Evolutionary conservation across 129 eudicot species (phyloP).

Genomic region (Solidago caesia): DNA sequence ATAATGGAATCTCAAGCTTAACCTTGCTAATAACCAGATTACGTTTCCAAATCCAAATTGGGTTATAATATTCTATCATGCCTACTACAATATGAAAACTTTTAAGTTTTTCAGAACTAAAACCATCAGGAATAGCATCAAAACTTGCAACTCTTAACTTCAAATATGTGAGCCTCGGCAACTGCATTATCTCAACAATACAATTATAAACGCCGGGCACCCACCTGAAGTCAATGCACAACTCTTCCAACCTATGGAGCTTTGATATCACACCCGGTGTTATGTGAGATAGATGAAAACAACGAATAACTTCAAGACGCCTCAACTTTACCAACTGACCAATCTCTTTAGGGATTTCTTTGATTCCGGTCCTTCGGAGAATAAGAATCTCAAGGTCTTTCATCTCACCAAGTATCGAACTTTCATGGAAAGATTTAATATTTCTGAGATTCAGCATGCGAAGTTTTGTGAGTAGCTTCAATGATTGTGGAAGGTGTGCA

Average conservation of each 20-base stretch:
- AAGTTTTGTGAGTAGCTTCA: too few relatives aligned
- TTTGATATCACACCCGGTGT: background rate
- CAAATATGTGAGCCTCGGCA: background rate
- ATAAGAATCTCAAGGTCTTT: constrained; percentile 10
- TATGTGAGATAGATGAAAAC: background rate
- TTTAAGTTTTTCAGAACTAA: background rate
- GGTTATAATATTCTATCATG: too few relatives aligned
- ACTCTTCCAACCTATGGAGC: background rate
- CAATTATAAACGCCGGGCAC: background rate
- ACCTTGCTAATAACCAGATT: background rate
- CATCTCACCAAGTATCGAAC: constrained; percentile 2
- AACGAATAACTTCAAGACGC: background rate
- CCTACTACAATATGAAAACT: too few relatives aligned
- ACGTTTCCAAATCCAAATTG: background rate
- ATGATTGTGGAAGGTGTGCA: too few relatives aligned
- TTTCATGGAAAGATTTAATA: too few relatives aligned
- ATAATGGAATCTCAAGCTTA: background rate
- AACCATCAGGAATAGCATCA: background rate
- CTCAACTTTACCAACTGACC: constrained; percentile 7
- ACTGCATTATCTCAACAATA: background rate
- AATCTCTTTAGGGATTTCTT: background rate
- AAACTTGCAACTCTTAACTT: background rate
- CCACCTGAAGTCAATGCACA: background rate
- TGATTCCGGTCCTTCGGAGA: background rate
- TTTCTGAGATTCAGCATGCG: too few relatives aligned